Evolutionary conservation across 1,284 basidiomycete species (phyloP).

Genomic region (Fomitopsis schrenkii): DNA sequence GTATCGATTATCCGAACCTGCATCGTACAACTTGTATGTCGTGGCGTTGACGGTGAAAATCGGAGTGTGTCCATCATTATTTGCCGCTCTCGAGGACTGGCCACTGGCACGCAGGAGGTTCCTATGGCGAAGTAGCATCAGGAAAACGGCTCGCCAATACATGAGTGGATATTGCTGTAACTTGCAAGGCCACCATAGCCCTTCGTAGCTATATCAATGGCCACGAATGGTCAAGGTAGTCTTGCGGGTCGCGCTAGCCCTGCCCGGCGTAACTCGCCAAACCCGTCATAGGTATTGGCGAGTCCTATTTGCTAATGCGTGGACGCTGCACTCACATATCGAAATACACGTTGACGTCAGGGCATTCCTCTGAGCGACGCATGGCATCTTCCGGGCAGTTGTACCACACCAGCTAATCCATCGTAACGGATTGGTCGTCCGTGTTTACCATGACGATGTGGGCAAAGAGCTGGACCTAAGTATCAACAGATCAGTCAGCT

Average conservation of each 20-base stretch:
- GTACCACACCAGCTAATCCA: conserved; percentile 16
- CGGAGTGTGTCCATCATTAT: conserved; percentile 12
- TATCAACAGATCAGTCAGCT: too few species aligned
- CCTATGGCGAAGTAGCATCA: not conserved
- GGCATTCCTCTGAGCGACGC: conserved; percentile 5
- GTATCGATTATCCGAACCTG: conserved; percentile 6
- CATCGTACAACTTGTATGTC: conserved; percentile 8
- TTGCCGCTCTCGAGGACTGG: not conserved
- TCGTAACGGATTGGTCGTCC: conserved; percentile 13
- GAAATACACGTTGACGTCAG: conserved; percentile 17
- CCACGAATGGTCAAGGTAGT: too few species aligned
- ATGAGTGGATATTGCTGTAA: too few species aligned
- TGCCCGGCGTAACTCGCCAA: not conserved
- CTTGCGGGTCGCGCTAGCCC: too few species aligned
- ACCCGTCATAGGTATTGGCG: too few species aligned
- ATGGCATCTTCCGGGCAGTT: not conserved
- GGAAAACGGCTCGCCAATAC: too few species aligned
- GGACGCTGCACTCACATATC: conserved; percentile 13
- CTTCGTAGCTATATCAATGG: too few species aligned
- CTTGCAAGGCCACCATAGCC: too few species aligned
- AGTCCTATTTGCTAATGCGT: too few species aligned
- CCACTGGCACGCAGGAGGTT: conserved; percentile 9
- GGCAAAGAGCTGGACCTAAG: conserved; percentile 11
- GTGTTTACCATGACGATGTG: conserved; percentile 16
- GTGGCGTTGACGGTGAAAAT: conserved; percentile 14